A percentile compares a stretch with the other conserved stretches of the same genome.
Evolutionary conservation across 371 early-diverging fungal species (phyloP).

Genomic region (Syncephalastrum racemosum): DNA sequence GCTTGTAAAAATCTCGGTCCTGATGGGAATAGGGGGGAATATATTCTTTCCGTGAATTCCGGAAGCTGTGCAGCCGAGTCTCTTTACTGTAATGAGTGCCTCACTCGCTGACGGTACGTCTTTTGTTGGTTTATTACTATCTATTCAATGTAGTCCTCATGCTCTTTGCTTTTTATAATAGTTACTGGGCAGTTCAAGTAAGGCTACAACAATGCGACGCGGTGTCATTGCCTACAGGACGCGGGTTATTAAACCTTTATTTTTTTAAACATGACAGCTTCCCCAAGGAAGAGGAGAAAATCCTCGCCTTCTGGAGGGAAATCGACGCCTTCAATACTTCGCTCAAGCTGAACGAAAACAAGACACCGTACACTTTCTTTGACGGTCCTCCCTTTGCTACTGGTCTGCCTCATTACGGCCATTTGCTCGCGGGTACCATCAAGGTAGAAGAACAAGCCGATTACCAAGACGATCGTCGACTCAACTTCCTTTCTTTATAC

Average conservation of each 20-base stretch:
- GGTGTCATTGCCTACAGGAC: conserved; percentile 5
- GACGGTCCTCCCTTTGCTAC: conserved; percentile 99
- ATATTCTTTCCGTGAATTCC: no score
- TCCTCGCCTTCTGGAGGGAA: conserved; percentile 96
- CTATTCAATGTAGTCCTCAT: not conserved
- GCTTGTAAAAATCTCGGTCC: no score
- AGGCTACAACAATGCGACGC: conserved; percentile 25
- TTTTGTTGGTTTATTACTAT: not conserved
- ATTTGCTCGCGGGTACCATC: conserved; percentile 99
- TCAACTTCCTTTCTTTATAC: not conserved
- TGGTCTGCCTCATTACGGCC: conserved; percentile 99
- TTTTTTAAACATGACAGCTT: conserved; percentile 69
- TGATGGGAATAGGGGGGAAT: no score
- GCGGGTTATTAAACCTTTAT: conserved; percentile 2
- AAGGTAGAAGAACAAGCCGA: conserved; percentile 64
- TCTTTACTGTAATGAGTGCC: conserved; percentile 9
- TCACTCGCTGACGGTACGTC: conserved; percentile 34
- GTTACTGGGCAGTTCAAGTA: conserved; percentile 59
- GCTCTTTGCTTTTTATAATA: conserved; percentile 12
- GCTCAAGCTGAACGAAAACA: conserved; percentile 90
- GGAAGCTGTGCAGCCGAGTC: no score
- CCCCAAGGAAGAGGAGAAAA: conserved; percentile 95
- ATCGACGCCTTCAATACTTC: conserved; percentile 98
- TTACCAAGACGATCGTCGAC: not conserved
- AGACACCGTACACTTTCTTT: conserved; percentile 91